phyloP scores from a whole-genome alignment of 805 yeast genomes.

The Sugiyamaella americana region DNA sequence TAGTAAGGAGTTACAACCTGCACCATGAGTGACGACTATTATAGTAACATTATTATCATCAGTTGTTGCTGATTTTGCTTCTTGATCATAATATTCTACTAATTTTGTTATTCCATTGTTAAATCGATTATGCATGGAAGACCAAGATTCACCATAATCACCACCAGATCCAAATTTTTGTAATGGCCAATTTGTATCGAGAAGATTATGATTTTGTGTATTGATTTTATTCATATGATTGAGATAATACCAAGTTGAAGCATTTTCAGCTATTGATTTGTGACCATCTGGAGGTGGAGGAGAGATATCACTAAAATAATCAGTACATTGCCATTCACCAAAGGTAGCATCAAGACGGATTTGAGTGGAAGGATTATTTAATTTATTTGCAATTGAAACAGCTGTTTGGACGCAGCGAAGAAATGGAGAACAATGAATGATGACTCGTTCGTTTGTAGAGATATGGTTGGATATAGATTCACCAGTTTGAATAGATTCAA shows the following conservation, averaged over 20 bases:
- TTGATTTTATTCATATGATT: slow-evolving; percentile 4
- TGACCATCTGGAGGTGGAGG: slow-evolving; percentile 36
- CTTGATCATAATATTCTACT: slow-evolving; percentile 20
- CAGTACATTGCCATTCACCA: slow-evolving; percentile 37
- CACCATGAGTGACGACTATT: slow-evolving; percentile 35
- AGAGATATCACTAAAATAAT: slow-evolving; percentile 29
- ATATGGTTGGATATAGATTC: slow-evolving; percentile 10
- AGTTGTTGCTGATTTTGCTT: not conserved
- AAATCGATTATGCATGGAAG: slow-evolving; percentile 32
- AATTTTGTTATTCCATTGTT: slow-evolving; percentile 24
- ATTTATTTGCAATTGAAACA: slow-evolving; percentile 22
- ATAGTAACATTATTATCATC: slow-evolving; percentile 15
- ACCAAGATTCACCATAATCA: slow-evolving; percentile 35
- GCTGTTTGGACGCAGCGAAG: slow-evolving; percentile 36
- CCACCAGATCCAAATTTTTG: slow-evolving; percentile 28
- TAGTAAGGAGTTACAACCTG: slow-evolving; percentile 35
- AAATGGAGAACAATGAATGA: slow-evolving; percentile 32
- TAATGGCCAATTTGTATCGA: slow-evolving; percentile 26
- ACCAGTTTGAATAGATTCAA: slow-evolving; percentile 28
- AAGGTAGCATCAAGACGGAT: slow-evolving; percentile 29
- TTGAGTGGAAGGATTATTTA: slow-evolving; percentile 7
- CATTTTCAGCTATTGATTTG: slow-evolving; percentile 22
- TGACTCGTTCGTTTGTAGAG: slow-evolving; percentile 9
- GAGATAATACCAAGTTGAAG: slow-evolving; percentile 22
- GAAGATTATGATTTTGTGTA: slow-evolving; percentile 10